phyloP scores from a whole-genome alignment of 371 early-diverging fungal species.

The Rhizopus delemar region DNA sequence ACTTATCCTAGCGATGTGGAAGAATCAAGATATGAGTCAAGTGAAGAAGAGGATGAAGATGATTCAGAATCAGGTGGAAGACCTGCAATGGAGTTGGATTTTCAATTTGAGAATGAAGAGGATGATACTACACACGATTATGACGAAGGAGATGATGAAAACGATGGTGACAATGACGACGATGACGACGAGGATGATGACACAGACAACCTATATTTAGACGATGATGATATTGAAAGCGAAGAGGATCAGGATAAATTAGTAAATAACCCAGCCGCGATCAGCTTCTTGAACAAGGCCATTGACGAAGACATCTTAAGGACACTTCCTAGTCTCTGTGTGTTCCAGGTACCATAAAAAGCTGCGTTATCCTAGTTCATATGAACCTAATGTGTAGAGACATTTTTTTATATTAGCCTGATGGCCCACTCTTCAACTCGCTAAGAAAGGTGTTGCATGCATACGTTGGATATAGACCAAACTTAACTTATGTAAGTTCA shows the following conservation, averaged over 20 bases:
- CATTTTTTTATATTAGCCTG: slow-evolving; percentile 28
- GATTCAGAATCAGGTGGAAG: slow-evolving; percentile 10
- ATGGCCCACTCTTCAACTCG: slow-evolving; percentile 48
- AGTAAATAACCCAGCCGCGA: slow-evolving; percentile 17
- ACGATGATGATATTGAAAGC: slow-evolving; percentile 16
- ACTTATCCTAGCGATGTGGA: neutral
- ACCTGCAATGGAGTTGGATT: slow-evolving; percentile 19
- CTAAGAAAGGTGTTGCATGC: slow-evolving; percentile 48
- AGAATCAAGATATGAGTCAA: slow-evolving; percentile 1
- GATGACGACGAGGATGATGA: slow-evolving; percentile 19
- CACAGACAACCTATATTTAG: slow-evolving; percentile 16
- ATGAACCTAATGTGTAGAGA: too few species aligned
- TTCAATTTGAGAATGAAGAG: slow-evolving; percentile 5
- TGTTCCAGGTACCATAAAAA: slow-evolving; percentile 44
- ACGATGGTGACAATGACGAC: slow-evolving; percentile 6
- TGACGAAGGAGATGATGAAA: slow-evolving; percentile 20
- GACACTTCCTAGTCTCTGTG: slow-evolving; percentile 53
- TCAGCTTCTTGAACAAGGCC: slow-evolving; percentile 39
- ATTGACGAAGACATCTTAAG: slow-evolving; percentile 53
- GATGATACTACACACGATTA: slow-evolving; percentile 5
- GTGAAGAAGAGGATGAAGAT: slow-evolving; percentile 7
- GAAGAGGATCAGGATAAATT: slow-evolving; percentile 22
- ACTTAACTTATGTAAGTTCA: slow-evolving; percentile 41
- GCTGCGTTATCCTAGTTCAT: too few species aligned
- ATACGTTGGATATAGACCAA: slow-evolving; percentile 38